Conservation (phyloP, 495 filamentous ascomycete genomes). For the Podospora australis region DNA sequence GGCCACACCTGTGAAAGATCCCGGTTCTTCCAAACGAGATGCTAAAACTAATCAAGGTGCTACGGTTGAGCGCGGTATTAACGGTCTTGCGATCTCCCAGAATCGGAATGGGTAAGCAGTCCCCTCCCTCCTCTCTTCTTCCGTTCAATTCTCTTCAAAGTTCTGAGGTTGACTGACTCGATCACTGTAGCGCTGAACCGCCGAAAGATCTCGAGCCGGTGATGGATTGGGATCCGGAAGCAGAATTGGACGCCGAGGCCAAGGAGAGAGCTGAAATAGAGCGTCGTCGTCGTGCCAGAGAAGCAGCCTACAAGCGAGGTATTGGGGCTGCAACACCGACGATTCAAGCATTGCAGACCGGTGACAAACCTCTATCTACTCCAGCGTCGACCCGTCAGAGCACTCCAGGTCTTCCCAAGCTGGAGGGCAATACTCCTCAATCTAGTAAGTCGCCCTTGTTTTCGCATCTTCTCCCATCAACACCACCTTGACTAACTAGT, state of each 20-base stretch:
- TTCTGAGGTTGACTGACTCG: too few species aligned
- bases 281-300: constrained; percentile 77
- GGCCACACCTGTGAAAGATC: constrained; percentile 27
- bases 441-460: constrained; percentile 28
- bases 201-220: constrained; percentile 23
- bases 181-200: constrained; percentile 9
- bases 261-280: constrained; percentile 59
- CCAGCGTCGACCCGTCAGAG: constrained; percentile 43
- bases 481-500: constrained; percentile 3
- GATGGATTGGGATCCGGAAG: constrained; percentile 39
- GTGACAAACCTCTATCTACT: constrained; percentile 49
- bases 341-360: constrained; percentile 67
- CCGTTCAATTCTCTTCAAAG: too few species aligned
- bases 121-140: too few species aligned
- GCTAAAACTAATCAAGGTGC: constrained; percentile 59
- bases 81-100: constrained; percentile 20
- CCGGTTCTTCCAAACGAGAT: constrained; percentile 47
- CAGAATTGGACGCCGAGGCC: constrained; percentile 60
- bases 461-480: background rate
- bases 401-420: constrained; percentile 28
- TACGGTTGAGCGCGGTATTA: constrained; percentile 49
- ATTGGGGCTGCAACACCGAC: constrained; percentile 67
- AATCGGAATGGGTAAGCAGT: constrained; percentile 15
- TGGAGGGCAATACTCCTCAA: constrained; percentile 35
- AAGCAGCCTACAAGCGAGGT: constrained; percentile 76